phyloP scores from a whole-genome alignment of 768 basidiomycete species.

The Trametes villosa region DNA sequence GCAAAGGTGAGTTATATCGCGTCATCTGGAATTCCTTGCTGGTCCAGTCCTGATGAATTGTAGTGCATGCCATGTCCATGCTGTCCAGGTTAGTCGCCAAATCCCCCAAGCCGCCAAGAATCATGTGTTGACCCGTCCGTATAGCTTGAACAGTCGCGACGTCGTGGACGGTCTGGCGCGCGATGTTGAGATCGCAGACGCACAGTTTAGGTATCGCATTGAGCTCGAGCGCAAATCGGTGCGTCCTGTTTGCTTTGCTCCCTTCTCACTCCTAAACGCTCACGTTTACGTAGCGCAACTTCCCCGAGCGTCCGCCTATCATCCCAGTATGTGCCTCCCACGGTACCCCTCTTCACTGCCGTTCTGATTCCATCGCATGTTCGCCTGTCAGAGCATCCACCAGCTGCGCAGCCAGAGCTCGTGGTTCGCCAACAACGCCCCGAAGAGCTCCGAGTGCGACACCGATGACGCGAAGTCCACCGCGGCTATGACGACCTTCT shows the following conservation, averaged over 20 bases:
- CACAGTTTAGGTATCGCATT: constrained; percentile 16
- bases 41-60: no score
- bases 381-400: constrained; percentile 8
- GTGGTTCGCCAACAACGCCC: constrained; percentile 14
- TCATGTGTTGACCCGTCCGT: no score
- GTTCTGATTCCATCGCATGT: background rate
- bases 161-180: constrained; percentile 2
- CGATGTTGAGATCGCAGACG: constrained; percentile 18
- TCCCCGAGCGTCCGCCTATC: constrained; percentile 13
- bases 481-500: background rate
- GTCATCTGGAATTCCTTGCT: no score
- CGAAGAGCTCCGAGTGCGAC: constrained; percentile 8
- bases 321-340: constrained; percentile 18
- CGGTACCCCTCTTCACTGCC: no score
- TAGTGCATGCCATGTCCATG: constrained; percentile 14
- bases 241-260: background rate
- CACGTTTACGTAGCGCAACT: background rate
- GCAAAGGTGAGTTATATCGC: constrained; percentile 9
- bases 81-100: constrained; percentile 9
- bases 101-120: background rate
- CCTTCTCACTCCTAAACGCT: no score
- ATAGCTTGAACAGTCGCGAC: constrained; percentile 12
- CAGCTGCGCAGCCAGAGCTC: constrained; percentile 17
- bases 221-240: constrained; percentile 13
- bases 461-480: constrained; percentile 2